Base-by-base conservation (phyloP, 352 stramenopile genomes). In the Phytophthora pisi region DNA sequence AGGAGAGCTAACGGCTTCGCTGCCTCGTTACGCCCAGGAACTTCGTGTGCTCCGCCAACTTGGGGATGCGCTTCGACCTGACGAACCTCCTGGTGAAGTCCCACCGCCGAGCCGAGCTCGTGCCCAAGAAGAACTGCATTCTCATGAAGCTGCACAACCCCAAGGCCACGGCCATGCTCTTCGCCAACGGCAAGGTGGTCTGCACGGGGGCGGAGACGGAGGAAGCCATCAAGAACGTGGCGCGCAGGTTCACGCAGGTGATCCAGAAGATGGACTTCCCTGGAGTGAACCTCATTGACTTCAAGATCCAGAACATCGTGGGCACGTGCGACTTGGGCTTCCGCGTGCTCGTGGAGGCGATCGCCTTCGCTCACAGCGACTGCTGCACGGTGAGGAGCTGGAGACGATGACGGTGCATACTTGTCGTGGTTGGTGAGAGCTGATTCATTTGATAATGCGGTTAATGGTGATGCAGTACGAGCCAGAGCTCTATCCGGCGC, bases 401-500 rank as follows among this genome's bases (percentile, higher is more conserved):
- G 4, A 43, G 13, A 0, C 10, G 28, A 34, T 8, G 31, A 49
- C 13, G 11, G 7, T 34, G 45, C 23, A 31, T 2, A 3, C 46
- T 51, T 54, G 10, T 50, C 18, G 46, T 2, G 36, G 11, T 30
- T 11, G 10, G 20, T 26, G 11, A 34, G 10, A 42, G 18, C 15
- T 53, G 7, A 38, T 38, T 1, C 2, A 15, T 15, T 38, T 38
- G 31, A 13, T 58, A 53, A 30, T 31, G 24, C 0, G n/a, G 0
- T 36, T 51, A 36, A 31, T 47, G 20, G 23, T 59, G 15, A 61
- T 13, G 16, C 73, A 96, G 69, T 99, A 99, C 69, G 98, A 99
- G 75, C 98, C 98, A 4, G 98, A 99, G 75, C 73, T 99, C 34
- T 99, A 99, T 70, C 97, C 98, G 11, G 98, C 97, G 43, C 77